These are phyloP conservation scores for Arthroderma uncinatum DNA, from an alignment of 2,329 filamentous ascomycete genomes.

Conservation along the genomic window DNA sequence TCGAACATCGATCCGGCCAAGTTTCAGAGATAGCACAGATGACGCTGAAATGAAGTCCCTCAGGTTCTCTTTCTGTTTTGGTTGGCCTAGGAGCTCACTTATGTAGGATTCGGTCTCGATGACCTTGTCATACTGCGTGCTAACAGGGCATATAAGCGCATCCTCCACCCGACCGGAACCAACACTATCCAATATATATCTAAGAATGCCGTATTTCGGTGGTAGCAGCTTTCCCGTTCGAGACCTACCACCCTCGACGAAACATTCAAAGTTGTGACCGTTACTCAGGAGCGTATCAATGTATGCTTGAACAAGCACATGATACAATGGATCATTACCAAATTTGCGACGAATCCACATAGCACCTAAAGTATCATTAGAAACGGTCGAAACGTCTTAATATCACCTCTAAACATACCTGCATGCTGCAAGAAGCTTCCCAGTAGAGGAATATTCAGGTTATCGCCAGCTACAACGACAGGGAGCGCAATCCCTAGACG, in stretches of 20 bases:
- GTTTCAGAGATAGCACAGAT: constrained; percentile 73
- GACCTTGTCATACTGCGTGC: constrained; percentile 97
- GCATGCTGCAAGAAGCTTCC: constrained; percentile 87
- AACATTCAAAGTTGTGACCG: constrained; percentile 93
- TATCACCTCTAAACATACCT: constrained; percentile 34
- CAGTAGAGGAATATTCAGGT: constrained; percentile 85
- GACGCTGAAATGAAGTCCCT: constrained; percentile 80
- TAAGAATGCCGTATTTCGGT: constrained; percentile 90
- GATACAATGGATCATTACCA: constrained; percentile 81
- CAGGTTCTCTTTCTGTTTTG: constrained; percentile 91
- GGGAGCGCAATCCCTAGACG: constrained; percentile 78
- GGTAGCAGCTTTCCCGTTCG: constrained; percentile 86
- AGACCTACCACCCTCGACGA: constrained; percentile 89
- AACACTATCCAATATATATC: constrained; percentile 81
- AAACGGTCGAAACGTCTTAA: background rate
- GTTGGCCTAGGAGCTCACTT: constrained; percentile 80
- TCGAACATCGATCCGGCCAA: constrained; percentile 85
- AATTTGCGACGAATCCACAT: constrained; percentile 95
- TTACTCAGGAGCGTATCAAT: constrained; percentile 84
- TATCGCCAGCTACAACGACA: constrained; percentile 88
- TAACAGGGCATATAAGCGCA: constrained; percentile 87
- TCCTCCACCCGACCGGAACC: constrained; percentile 80
- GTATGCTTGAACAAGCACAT: constrained; percentile 87
- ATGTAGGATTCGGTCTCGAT: constrained; percentile 97
- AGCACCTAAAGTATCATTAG: constrained; percentile 43